Evolutionary conservation across 2,329 filamentous ascomycete species (phyloP), one percentile per base, ranked within the genome.

Genomic region (Elsinoe ampelina): DNA sequence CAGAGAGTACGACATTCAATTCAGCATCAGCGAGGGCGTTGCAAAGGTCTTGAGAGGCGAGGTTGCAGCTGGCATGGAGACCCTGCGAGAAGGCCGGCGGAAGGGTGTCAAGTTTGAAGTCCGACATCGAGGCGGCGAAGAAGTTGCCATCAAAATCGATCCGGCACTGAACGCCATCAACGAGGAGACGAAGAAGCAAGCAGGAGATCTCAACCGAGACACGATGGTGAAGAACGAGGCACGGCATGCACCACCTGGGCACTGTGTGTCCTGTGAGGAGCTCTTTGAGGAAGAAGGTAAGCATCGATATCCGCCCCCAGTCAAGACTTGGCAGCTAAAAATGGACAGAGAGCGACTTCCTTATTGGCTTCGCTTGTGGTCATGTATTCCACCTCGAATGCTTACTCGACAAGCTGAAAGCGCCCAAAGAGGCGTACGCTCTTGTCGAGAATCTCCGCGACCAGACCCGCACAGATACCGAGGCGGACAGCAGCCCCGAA

Each of bases 1-100:
- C 68, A 86, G 92, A 64, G 93, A 98, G 71, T 91, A 96, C 67
- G 93, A 97, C 67, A 87, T 98, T 43, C 93, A 97, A 72, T 84
- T 88, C 67, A 93, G 87, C 64, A 96, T 98, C 67, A 92, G 87
- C 61, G 85, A 86, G 42, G 93, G 93, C 1, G 93, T 95, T 2
- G 91, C 93, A 0, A 82, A 83, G 56, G 91, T 97, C 0, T 76
- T 97, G 41, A 79, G 87, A 52, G 89, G 91, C 58, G 93, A 98
- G 71, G 92, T 98, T 0, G 85, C 86, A 0, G 78, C 81, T 3
- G 89, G 87, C 0, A 95, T 97, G 80, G 85, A 85, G 52, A 84
- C 83, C 3, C 75, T 97, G 17, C 82, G 92, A 0, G 82, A 77
- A 12, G 90, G 92, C 0, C 88, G 95, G 68, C 83, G 85, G 52